phyloP scores from a whole-genome alignment of 148 eudicot species.

The Euryodendron excelsum region DNA sequence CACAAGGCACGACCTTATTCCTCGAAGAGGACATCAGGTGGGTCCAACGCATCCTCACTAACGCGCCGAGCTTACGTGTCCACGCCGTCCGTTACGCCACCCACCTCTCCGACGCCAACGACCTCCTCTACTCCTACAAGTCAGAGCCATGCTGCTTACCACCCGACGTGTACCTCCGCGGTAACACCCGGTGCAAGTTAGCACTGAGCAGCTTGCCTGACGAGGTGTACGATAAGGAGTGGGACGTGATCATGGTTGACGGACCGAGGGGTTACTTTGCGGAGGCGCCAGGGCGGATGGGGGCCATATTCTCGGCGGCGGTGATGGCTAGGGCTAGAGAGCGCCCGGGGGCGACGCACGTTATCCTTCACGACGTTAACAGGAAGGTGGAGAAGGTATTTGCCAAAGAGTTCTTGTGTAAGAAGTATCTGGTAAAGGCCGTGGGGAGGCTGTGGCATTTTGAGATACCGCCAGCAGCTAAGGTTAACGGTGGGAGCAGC shows the following conservation, averaged over 20 bases:
- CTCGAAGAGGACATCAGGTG: constrained; percentile 47
- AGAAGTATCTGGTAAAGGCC: constrained; percentile 41
- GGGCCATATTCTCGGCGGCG: constrained; percentile 48
- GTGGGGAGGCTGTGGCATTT: constrained; percentile 61
- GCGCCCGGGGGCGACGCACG: constrained; percentile 49
- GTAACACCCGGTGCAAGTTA: constrained; percentile 46
- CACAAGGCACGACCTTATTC: constrained; percentile 49
- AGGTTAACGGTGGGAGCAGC: not conserved
- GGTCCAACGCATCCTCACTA: constrained; percentile 27
- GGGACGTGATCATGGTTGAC: constrained; percentile 63
- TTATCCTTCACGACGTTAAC: constrained; percentile 49
- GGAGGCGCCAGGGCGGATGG: constrained; percentile 56
- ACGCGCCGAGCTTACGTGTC: constrained; percentile 39
- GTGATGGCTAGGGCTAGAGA: constrained; percentile 50
- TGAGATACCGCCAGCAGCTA: constrained; percentile 48
- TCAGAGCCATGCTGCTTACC: constrained; percentile 42
- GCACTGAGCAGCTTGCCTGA: constrained; percentile 41
- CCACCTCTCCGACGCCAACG: constrained; percentile 43
- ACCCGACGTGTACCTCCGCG: constrained; percentile 34
- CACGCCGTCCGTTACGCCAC: constrained; percentile 39
- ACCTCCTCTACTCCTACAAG: constrained; percentile 37
- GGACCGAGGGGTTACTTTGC: constrained; percentile 47
- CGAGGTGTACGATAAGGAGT: constrained; percentile 45
- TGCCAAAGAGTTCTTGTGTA: constrained; percentile 50
- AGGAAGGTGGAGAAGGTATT: constrained; percentile 51